Base-by-base conservation (phyloP, 1,284 basidiomycete genomes). In the Rhodotorula sp. region DNA sequence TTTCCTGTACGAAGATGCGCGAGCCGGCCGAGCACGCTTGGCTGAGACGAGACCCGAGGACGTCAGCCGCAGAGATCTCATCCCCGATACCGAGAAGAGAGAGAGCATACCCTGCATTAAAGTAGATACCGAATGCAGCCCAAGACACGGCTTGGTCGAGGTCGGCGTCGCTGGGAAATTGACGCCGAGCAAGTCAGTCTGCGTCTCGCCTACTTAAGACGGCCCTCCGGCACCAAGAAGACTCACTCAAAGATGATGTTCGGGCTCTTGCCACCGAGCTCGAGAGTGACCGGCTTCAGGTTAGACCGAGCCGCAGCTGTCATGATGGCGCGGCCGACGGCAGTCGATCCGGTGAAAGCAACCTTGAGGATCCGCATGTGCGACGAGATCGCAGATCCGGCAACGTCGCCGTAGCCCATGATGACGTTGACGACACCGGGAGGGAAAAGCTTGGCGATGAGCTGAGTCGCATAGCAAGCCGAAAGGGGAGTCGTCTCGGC, bases 401-500 rank as follows among this genome's bases (percentile, higher is more conserved):
- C 93, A 62, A 91, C 86, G 75, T 80, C 78, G 37, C 95, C 95
- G 67, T 90, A 85, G 48, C 72, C 71, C 22, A 66, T 70, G 51
- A 73, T 49, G 44, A 90, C 90, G 82, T 96, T 95, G 76, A 97
- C 80, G 22, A 95, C 94, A 70, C 95, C 94, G 14, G 91, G 87
- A 3, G 95, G 95, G 80, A 94, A 91, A 29, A 93, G 92, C 69
- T 93, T 88, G 71, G 84, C 87, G 77, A 77, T 77, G 48, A 78
- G 74, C 57, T 75, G 67, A 54, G 70, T 71, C 33, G 76, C 70
- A 68, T 75, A 77, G 53, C 79, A 60, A 45, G 91, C 89, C 29
- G 90, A 89, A 61, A 96, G 85, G 26, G 93, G 92, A 2, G 93
- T 95, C 79, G 92, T 87, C 81, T 96, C 93, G 33, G 91, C 93